A percentile compares a stretch with the other conserved stretches of the same genome.
Evolutionary conservation across 495 filamentous ascomycete species (phyloP).

Genomic region (Daldinia vernicosa): DNA sequence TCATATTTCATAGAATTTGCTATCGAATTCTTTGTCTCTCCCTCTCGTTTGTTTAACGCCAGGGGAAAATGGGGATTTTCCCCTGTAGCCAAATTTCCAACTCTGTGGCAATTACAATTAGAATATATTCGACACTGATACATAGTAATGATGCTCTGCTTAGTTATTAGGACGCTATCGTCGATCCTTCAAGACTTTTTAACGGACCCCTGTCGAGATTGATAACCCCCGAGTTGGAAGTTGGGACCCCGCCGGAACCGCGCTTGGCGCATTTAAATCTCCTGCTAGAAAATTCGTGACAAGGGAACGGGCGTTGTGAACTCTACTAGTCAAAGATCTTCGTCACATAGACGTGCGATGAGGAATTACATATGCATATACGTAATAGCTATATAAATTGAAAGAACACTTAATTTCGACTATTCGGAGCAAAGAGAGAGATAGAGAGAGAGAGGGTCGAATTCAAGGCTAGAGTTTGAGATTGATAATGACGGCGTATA

Average conservation of each 20-base stretch:
- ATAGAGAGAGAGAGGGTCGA: not conserved
- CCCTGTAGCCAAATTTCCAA: not conserved
- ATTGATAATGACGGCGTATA: not conserved
- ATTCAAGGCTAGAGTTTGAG: not conserved
- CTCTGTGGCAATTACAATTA: not conserved
- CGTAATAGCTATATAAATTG: not conserved
- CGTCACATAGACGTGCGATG: not conserved
- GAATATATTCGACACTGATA: not conserved
- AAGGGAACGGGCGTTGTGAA: not conserved
- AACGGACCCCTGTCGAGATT: not conserved
- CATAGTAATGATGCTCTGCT: not conserved
- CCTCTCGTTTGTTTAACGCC: not conserved
- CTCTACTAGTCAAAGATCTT: not conserved
- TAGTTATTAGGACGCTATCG: not conserved
- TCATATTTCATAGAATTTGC: constrained; percentile 28
- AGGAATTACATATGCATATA: not conserved
- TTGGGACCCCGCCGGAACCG: constrained; percentile 2
- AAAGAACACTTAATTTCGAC: not conserved
- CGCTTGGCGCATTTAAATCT: constrained; percentile 25
- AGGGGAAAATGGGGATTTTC: not conserved
- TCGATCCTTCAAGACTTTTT: not conserved
- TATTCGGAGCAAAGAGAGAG: not conserved
- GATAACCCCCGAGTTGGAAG: not conserved
- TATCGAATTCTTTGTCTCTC: not conserved
- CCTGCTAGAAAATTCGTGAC: not conserved